Percentiles rank a stretch among this genome's conserved stretches.
These are phyloP conservation scores for Tylopilus sp. DNA, from an alignment of 1,284 basidiomycete genomes.

Conservation along the genomic window DNA sequence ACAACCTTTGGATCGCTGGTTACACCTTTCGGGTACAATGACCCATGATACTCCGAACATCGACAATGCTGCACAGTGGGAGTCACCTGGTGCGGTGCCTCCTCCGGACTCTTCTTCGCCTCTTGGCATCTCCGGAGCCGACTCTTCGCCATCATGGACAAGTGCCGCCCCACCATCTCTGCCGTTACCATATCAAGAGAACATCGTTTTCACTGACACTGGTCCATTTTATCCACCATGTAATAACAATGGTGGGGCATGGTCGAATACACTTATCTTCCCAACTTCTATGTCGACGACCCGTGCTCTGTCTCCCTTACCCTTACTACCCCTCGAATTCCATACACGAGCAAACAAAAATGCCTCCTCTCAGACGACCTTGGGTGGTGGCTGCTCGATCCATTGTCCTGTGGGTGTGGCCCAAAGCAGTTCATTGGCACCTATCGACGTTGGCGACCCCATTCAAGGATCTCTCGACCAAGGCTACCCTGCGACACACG, in stretches of 20 bases:
- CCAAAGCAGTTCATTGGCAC: neutral
- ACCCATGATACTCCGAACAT: constrained; percentile 16
- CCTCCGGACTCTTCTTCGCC: constrained; percentile 41
- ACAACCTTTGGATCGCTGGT: constrained; percentile 4
- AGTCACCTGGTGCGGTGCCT: constrained; percentile 14
- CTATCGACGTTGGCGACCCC: neutral
- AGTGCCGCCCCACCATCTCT: neutral
- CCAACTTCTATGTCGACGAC: neutral
- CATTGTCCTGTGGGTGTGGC: neutral
- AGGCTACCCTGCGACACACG: neutral
- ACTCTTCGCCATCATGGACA: constrained; percentile 5
- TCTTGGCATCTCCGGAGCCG: neutral
- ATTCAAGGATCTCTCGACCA: neutral
- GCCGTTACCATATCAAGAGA: neutral
- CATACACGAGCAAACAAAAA: neutral
- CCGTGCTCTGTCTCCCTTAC: neutral
- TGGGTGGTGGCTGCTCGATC: neutral
- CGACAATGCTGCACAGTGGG: constrained; percentile 7
- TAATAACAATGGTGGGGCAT: constrained; percentile 1
- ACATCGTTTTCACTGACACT: constrained; percentile 1
- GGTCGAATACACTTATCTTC: neutral
- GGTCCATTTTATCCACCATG: neutral
- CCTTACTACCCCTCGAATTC: neutral
- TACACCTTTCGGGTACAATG: neutral
- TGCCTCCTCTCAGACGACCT: neutral